Base-by-base conservation (phyloP, 495 filamentous ascomycete species). In the Penicillium coprophilum region DNA sequence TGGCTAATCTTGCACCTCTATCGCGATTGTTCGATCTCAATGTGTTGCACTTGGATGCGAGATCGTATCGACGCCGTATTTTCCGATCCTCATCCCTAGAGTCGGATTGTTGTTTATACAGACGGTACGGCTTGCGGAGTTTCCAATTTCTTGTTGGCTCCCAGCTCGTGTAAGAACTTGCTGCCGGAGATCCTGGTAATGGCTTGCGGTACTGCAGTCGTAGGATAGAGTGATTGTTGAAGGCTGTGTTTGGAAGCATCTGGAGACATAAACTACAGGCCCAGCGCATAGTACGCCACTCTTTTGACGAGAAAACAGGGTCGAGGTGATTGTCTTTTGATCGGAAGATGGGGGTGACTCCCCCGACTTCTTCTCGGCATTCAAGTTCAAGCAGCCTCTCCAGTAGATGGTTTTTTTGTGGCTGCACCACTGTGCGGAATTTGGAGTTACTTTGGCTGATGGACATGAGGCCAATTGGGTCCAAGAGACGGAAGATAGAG, bases 211-310 rank as follows among this genome's bases (percentile, higher is more conserved):
- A 61, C 10, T 46, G 23, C 31, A 61, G 45, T 5, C 55, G 54
- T 3, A 61, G 15, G 31, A 58, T 12, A 27, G 38, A 46, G 10
- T 57, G 34, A 20, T 54, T 46, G 19, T 57, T 24, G 19, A 61
- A 57, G 4, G 34, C 21, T 20, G 12, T 31, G 12, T 54, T 34
- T 9, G 59, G 54, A 11, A 61, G 54, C 21, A 61, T 44, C 27
- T 45, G 44, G 38, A 61, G 55, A 32, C 59, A 61, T 13, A 15
- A 19, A n/a, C 43, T 30, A 23, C 59, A 61, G 5, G 50, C 55
- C 54, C 54, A 61, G 44, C 50, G 50, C 55, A 61, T 61, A 1
- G 44, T 10, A 8, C 50, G 3, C 54, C 59, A 61, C 49, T 61
- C 36, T 36, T 50, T 45, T 12, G 10, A 34, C 8, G 3, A 27